phyloP scores from a whole-genome alignment of 164 flowering plant genomes.

The Vitis rotundifolia region DNA sequence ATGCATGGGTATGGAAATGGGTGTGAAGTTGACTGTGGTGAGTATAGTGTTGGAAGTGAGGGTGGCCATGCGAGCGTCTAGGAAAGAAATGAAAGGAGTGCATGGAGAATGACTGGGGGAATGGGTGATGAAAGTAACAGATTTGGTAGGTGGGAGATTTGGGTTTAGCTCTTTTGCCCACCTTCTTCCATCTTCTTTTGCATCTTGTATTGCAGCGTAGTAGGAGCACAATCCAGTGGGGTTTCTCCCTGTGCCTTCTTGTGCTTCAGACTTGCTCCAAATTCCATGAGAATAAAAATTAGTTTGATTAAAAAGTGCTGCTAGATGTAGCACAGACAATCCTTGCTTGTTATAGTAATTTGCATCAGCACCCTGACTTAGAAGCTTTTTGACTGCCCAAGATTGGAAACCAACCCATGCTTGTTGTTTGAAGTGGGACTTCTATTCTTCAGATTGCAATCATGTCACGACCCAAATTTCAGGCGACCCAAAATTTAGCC shows the following conservation, averaged over 20 bases:
- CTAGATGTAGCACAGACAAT: slow-evolving; percentile 85
- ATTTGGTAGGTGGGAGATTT: no score
- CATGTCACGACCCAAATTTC: no score
- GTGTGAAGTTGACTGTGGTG: no score
- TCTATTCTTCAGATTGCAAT: slow-evolving; percentile 37
- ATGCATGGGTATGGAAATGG: no score
- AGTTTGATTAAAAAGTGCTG: slow-evolving; percentile 86
- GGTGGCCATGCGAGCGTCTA: no score
- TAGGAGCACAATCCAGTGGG: slow-evolving; percentile 91
- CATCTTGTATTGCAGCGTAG: slow-evolving; percentile 82
- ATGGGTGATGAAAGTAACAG: no score
- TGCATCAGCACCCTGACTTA: slow-evolving; percentile 92
- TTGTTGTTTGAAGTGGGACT: slow-evolving; percentile 63
- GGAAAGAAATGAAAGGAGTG: no score
- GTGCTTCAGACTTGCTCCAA: slow-evolving; percentile 69
- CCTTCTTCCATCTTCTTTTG: slow-evolving; percentile 61
- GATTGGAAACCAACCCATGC: slow-evolving; percentile 57
- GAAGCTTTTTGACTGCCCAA: slow-evolving; percentile 69
- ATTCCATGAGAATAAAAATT: slow-evolving; percentile 86
- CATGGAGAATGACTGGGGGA: no score
- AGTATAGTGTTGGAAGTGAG: no score
- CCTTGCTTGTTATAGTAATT: slow-evolving; percentile 95
- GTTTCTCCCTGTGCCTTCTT: slow-evolving; percentile 96
- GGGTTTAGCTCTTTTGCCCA: no score
- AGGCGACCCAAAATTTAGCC: no score